Conservation (phyloP, 148 eudicot species). For the Camellia sinensis region DNA sequence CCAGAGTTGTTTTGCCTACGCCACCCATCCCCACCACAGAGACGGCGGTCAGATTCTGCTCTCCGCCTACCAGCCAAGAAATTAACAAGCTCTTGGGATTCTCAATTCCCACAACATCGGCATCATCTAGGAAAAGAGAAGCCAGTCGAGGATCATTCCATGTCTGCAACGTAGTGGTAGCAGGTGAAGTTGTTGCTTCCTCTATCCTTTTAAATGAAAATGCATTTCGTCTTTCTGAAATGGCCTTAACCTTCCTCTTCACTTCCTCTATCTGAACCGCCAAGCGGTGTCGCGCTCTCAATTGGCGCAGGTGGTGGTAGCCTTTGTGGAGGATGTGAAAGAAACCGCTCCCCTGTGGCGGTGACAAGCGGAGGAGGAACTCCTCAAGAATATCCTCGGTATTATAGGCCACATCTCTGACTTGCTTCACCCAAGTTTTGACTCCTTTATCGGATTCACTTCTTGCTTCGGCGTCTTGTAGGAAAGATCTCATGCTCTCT, state of each 20-base stretch:
- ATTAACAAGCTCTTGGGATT: not conserved
- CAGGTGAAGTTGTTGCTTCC: no score
- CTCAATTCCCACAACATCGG: slow-evolving; percentile 13
- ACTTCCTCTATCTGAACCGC: slow-evolving; percentile 1
- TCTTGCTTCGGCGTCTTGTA: slow-evolving; percentile 3
- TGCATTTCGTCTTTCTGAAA: not conserved
- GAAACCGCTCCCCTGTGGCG: not conserved
- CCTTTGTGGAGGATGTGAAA: not conserved
- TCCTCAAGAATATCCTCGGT: slow-evolving; percentile 13
- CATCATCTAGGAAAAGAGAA: no score
- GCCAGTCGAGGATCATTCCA: no score
- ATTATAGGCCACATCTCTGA: slow-evolving; percentile 4
- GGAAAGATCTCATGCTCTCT: not conserved
- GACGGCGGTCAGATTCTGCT: slow-evolving; percentile 1
- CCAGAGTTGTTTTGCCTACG: not conserved
- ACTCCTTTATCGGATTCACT: slow-evolving; percentile 1
- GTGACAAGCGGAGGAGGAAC: not conserved
- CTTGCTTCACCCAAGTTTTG: slow-evolving; percentile 12
- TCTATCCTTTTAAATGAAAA: no score
- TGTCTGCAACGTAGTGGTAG: no score
- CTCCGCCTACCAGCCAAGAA: slow-evolving; percentile 1
- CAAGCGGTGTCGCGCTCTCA: not conserved
- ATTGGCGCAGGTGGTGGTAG: not conserved
- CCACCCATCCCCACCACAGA: slow-evolving; percentile 12
- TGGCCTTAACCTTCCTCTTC: not conserved